Evolutionary conservation across 1,284 basidiomycete genomes (phyloP), one percentile per base, ranked within the genome.

Genomic region (Fomitopsis palustris): DNA sequence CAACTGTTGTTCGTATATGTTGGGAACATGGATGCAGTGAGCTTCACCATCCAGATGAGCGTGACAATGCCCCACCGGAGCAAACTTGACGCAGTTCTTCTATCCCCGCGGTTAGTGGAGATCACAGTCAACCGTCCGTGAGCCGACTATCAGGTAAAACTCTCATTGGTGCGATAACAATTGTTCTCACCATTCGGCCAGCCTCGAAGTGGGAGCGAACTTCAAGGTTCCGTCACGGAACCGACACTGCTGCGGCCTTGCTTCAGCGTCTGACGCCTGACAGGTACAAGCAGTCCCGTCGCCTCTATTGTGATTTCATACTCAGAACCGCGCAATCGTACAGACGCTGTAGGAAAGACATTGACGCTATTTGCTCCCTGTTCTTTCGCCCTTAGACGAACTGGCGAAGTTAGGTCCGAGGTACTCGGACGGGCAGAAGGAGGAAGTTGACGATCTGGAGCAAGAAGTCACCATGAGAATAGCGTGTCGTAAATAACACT

Each of bases 391-490:
- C n/a, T n/a, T 5, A 7, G 4, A 19, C 10, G 23, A 10, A 16
- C 19, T 25, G 21, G 16, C 61, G n/a, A n/a, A n/a, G n/a, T n/a
- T 56, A 65, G 16, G 49, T 25, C 6, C 37, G 52, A 53, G 67
- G 67, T 16, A 68, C 66, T 12, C 51, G 54, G 37, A 68, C 58
- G 1, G 53, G 25, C n/a, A 51, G 25, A 19, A 68, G 58, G 10
- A 67, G 16, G 4, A 60, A 9, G 23, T 68, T 67, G 16, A 68
- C 56, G 19, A 51, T 63, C 67, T 68, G 45, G 29, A 10, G 27
- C 12, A 38, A 9, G 21, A 45, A 37, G 19, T 52, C 8, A 21
- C 16, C 39, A 58, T 14, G 42, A 23, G 29, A 41, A 21, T 21
- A 6, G 21, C 23, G 6, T 47, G 21, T n/a, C 4, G n/a, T 37